phyloP scores from a whole-genome alignment of 768 basidiomycete genomes.

The Amanita phalloides region DNA sequence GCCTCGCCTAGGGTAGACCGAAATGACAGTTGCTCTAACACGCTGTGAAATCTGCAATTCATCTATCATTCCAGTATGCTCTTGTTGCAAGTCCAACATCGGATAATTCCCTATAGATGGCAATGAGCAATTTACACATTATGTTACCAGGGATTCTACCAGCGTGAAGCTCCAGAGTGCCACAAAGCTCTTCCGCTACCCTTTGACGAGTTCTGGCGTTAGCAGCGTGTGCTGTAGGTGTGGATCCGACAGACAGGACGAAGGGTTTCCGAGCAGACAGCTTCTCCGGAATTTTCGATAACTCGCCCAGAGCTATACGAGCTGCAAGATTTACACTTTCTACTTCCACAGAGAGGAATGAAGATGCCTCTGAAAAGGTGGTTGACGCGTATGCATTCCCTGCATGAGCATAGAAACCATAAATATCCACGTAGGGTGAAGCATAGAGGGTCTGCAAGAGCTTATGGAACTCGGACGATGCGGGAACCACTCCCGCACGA shows the following conservation, averaged over 20 bases:
- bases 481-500: slow-evolving; percentile 59
- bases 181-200: slow-evolving; percentile 39
- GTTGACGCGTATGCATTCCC: slow-evolving; percentile 72
- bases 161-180: slow-evolving; percentile 67
- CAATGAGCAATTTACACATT: neutral
- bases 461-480: slow-evolving; percentile 40
- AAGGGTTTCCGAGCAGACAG: slow-evolving; percentile 35
- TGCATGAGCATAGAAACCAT: slow-evolving; percentile 79
- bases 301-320: slow-evolving; percentile 35
- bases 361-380: slow-evolving; percentile 50
- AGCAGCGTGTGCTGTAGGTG: slow-evolving; percentile 78
- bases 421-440: slow-evolving; percentile 49
- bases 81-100: slow-evolving; percentile 76
- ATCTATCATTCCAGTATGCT: slow-evolving; percentile 59
- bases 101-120: slow-evolving; percentile 61
- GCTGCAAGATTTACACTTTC: slow-evolving; percentile 61
- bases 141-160: slow-evolving; percentile 23
- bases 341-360: slow-evolving; percentile 61
- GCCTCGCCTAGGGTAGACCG: slow-evolving; percentile 68
- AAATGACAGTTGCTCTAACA: slow-evolving; percentile 65
- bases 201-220: slow-evolving; percentile 35
- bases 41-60: slow-evolving; percentile 47
- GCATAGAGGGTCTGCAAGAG: slow-evolving; percentile 42
- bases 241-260: slow-evolving; percentile 76
- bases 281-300: slow-evolving; percentile 24